phyloP scores from a whole-genome alignment of 495 filamentous ascomycete species.

The Stereocaulon alpinum region DNA sequence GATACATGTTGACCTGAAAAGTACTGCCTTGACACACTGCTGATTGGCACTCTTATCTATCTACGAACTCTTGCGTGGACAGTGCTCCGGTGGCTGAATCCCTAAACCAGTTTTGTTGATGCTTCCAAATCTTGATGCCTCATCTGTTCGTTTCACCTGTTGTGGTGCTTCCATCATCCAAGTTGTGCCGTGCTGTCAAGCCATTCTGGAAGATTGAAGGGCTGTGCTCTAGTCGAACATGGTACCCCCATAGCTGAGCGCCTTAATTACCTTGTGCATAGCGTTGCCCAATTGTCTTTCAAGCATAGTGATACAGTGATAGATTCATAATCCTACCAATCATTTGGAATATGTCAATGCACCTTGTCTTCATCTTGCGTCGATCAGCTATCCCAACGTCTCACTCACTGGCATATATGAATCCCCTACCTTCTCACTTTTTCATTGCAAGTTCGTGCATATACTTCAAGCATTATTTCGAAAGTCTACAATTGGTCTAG shows the following conservation, averaged over 20 bases:
- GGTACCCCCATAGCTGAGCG: background rate
- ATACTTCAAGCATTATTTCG: background rate
- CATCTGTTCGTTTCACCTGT: background rate
- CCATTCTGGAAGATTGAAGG: background rate
- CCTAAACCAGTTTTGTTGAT: background rate
- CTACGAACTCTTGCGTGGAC: background rate
- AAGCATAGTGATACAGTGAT: background rate
- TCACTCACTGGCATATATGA: background rate
- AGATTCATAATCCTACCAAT: slow-evolving; percentile 7
- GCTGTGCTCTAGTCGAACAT: background rate
- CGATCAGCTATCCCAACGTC: background rate
- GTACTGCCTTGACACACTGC: background rate
- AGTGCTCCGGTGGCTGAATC: background rate
- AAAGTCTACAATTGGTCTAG: slow-evolving; percentile 1
- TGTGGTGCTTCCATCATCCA: background rate
- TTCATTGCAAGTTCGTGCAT: slow-evolving; percentile 1
- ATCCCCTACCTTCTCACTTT: background rate
- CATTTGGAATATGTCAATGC: background rate
- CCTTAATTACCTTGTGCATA: background rate
- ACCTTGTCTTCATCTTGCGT: background rate
- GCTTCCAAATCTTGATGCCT: slow-evolving; percentile 13
- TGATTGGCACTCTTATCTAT: background rate
- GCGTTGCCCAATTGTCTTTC: background rate
- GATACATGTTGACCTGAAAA: background rate
- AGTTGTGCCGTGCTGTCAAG: too few species aligned